Conservation (phyloP, 2,329 filamentous ascomycete genomes). For the Zelopaecilomyces penicillatus region DNA sequence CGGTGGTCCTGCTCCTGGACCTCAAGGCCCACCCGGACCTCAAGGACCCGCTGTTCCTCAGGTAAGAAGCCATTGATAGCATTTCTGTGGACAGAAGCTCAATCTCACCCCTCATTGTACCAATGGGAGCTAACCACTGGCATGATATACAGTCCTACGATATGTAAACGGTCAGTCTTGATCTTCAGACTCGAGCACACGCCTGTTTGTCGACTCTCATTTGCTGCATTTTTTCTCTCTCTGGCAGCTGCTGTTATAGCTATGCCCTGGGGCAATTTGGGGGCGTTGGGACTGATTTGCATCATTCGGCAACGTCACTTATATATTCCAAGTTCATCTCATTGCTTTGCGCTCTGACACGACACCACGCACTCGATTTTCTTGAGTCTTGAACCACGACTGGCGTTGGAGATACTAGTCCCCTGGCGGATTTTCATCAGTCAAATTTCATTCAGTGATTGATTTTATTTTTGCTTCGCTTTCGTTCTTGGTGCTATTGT, state of each 20-base stretch:
- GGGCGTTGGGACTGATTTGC: constrained; percentile 21
- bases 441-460: constrained; percentile 20
- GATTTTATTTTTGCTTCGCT: constrained; percentile 4
- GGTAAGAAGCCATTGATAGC: constrained; percentile 18
- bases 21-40: constrained; percentile 29
- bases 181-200: constrained; percentile 6
- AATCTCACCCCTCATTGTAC: no score
- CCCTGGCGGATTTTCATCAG: constrained; percentile 28
- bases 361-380: constrained; percentile 22
- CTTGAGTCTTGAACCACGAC: constrained; percentile 28
- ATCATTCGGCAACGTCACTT: constrained; percentile 10
- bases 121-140: no score
- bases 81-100: no score
- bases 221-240: constrained; percentile 16
- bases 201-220: constrained; percentile 13
- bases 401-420: constrained; percentile 34
- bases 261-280: constrained; percentile 17
- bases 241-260: constrained; percentile 13
- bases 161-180: constrained; percentile 1
- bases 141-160: no score
- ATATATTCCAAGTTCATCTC: constrained; percentile 20
- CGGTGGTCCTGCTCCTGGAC: constrained; percentile 28
- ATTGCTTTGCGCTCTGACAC: constrained; percentile 24
- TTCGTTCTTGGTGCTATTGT: constrained; percentile 4
- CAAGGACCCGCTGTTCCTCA: constrained; percentile 29